Percentiles rank a stretch among this genome's conserved stretches.
phyloP scores from a whole-genome alignment of 116 monocot species.

The Cymodocea nodosa region DNA sequence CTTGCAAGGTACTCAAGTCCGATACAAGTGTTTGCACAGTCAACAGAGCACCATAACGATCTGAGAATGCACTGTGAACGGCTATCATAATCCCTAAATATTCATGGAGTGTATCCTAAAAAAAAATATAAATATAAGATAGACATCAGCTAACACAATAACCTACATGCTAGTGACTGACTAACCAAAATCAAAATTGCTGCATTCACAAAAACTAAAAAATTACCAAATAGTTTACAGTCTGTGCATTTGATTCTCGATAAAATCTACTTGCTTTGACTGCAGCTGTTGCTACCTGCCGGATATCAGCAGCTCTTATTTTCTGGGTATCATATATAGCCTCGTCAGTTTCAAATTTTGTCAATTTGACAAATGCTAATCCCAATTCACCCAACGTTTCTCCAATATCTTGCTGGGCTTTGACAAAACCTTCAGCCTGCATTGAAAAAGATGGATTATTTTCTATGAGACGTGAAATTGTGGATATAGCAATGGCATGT shows the following conservation, averaged over 20 bases:
- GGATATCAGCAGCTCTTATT: constrained; percentile 43
- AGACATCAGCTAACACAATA: neutral
- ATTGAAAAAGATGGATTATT: neutral
- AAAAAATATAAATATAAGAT: constrained; percentile 10
- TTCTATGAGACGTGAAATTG: no score
- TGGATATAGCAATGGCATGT: no score
- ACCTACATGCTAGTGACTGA: neutral
- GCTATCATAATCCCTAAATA: constrained; percentile 83
- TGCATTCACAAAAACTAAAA: neutral
- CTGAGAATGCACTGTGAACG: constrained; percentile 75
- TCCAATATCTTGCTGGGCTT: constrained; percentile 76
- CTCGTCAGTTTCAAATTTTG: constrained; percentile 80
- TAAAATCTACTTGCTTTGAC: constrained; percentile 74
- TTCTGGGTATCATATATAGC: constrained; percentile 42
- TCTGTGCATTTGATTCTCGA: constrained; percentile 60
- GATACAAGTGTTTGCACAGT: constrained; percentile 81
- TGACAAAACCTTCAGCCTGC: constrained; percentile 77
- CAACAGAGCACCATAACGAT: constrained; percentile 72
- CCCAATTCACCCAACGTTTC: constrained; percentile 83
- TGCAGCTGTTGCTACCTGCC: constrained; percentile 62
- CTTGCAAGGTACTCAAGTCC: constrained; percentile 62
- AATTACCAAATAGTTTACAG: constrained; percentile 71
- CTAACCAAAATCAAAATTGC: neutral
- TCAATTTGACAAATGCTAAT: constrained; percentile 60
- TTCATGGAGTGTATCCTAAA: constrained; percentile 81